phyloP scores from a whole-genome alignment of 1,284 basidiomycete genomes.

The Meira miltonrushii region DNA sequence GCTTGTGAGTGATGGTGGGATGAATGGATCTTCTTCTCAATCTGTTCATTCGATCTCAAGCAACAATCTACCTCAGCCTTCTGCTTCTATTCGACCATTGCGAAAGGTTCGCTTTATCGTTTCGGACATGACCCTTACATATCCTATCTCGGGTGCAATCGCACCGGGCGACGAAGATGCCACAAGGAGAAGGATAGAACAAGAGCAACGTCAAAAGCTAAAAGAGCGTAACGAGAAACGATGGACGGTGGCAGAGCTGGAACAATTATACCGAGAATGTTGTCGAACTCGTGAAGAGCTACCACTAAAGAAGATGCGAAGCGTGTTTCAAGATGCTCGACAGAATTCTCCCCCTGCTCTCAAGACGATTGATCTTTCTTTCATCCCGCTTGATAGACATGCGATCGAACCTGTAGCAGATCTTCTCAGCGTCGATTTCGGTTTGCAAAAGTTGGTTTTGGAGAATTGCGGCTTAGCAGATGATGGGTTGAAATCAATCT shows the following conservation, averaged over 20 bases:
- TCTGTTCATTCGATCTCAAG: background rate
- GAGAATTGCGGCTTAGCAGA: constrained; percentile 46
- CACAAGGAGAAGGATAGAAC: constrained; percentile 41
- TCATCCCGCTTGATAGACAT: constrained; percentile 34
- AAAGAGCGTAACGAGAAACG: constrained; percentile 24
- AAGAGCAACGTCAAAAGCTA: constrained; percentile 35
- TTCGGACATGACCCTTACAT: constrained; percentile 44
- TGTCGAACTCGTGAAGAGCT: constrained; percentile 49
- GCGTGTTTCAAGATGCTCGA: constrained; percentile 25
- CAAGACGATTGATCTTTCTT: constrained; percentile 39
- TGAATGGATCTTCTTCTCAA: background rate
- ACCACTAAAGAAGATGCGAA: constrained; percentile 45
- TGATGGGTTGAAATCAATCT: constrained; percentile 73
- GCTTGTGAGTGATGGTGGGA: background rate
- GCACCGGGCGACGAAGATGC: constrained; percentile 44
- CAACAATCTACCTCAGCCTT: constrained; percentile 11
- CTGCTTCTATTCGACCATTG: constrained; percentile 20
- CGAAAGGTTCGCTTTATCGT: constrained; percentile 47
- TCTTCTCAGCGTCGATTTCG: constrained; percentile 46
- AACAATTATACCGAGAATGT: constrained; percentile 46
- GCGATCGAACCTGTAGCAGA: constrained; percentile 45
- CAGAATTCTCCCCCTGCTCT: constrained; percentile 17
- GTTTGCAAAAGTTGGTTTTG: constrained; percentile 41
- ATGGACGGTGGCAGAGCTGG: constrained; percentile 42
- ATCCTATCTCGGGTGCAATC: constrained; percentile 39